phyloP scores from a whole-genome alignment of 495 filamentous ascomycete genomes.

The Bathelium albidoporum region DNA sequence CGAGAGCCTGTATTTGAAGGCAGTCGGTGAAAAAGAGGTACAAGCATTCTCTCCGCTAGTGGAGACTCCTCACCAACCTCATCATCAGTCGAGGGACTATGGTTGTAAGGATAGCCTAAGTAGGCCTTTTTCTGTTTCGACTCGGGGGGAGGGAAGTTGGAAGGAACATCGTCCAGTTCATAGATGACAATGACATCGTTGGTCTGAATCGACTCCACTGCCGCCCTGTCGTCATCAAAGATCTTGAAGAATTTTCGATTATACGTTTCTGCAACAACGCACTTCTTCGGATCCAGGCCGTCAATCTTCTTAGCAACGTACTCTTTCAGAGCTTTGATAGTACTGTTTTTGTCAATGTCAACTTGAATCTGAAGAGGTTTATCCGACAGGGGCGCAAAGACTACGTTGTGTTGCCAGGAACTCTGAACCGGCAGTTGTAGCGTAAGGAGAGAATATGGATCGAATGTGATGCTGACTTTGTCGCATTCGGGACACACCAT shows the following conservation, averaged over 20 bases:
- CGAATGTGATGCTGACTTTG: slow-evolving; percentile 97
- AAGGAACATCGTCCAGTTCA: slow-evolving; percentile 70
- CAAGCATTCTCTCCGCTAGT: slow-evolving; percentile 57
- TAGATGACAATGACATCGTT: slow-evolving; percentile 62
- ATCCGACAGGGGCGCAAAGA: slow-evolving; percentile 59
- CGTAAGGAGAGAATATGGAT: slow-evolving; percentile 92
- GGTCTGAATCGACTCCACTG: slow-evolving; percentile 51
- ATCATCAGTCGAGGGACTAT: slow-evolving; percentile 44
- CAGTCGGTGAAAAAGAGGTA: slow-evolving; percentile 68
- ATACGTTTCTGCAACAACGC: slow-evolving; percentile 72
- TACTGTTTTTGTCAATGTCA: slow-evolving; percentile 79
- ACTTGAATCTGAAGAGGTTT: slow-evolving; percentile 60
- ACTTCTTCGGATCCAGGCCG: slow-evolving; percentile 41
- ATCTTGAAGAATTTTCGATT: slow-evolving; percentile 71
- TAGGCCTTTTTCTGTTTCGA: slow-evolving; percentile 37
- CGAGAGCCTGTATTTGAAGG: slow-evolving; percentile 14
- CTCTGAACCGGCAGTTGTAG: slow-evolving; percentile 80
- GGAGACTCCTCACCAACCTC: slow-evolving; percentile 49
- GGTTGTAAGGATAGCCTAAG: slow-evolving; percentile 32
- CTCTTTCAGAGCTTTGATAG: slow-evolving; percentile 63
- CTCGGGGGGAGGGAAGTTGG: slow-evolving; percentile 54
- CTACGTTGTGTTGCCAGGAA: slow-evolving; percentile 60
- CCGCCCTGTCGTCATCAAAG: slow-evolving; percentile 52
- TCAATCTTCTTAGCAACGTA: slow-evolving; percentile 56
- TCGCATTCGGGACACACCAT: slow-evolving; percentile 80